Percentiles rank a stretch among this genome's conserved stretches.
Conservation (phyloP, 768 basidiomycete genomes). For the Suillus fuscotomentosus region DNA sequence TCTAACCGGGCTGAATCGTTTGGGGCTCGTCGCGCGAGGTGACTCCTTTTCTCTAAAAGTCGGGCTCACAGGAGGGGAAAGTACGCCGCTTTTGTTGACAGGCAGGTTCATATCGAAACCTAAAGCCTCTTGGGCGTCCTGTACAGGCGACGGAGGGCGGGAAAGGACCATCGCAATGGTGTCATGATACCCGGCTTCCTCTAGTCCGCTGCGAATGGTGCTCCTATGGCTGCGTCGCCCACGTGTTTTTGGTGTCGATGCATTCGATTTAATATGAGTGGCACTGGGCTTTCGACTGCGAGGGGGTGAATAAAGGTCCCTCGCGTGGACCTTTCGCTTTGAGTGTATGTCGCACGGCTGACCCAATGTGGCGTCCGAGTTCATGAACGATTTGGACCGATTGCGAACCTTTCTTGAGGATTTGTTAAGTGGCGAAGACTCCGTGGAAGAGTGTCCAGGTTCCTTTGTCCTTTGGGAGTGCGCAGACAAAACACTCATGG, state of each 20-base stretch:
- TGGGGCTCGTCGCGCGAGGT: conserved; percentile 12
- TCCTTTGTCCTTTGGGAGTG: not conserved
- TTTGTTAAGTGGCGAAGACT: not conserved
- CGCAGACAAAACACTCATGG: not conserved
- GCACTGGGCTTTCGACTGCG: not conserved
- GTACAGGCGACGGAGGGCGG: conserved; percentile 17
- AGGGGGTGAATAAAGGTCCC: not conserved
- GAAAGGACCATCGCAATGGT: conserved; percentile 26
- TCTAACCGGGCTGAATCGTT: conserved; percentile 20
- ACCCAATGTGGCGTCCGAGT: not conserved
- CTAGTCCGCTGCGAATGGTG: conserved; percentile 2
- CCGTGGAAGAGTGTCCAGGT: not conserved
- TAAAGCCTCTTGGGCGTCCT: conserved; percentile 4
- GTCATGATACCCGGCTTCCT: conserved; percentile 5
- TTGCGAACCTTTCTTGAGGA: conserved; percentile 9
- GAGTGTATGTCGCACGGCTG: too few relatives aligned
- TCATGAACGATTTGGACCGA: conserved; percentile 18
- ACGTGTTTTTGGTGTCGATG: conserved; percentile 8
- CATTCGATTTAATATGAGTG: not conserved
- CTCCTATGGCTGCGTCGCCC: conserved; percentile 19
- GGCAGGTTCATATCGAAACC: conserved; percentile 5
- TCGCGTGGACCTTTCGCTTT: not conserved
- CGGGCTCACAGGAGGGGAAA: not conserved
- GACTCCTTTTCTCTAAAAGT: conserved; percentile 6
- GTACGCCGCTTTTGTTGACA: not conserved